Evolutionary conservation across 257 asterid genomes (phyloP), one percentile per base, ranked within the genome.

Genomic region (Lycium barbarum): DNA sequence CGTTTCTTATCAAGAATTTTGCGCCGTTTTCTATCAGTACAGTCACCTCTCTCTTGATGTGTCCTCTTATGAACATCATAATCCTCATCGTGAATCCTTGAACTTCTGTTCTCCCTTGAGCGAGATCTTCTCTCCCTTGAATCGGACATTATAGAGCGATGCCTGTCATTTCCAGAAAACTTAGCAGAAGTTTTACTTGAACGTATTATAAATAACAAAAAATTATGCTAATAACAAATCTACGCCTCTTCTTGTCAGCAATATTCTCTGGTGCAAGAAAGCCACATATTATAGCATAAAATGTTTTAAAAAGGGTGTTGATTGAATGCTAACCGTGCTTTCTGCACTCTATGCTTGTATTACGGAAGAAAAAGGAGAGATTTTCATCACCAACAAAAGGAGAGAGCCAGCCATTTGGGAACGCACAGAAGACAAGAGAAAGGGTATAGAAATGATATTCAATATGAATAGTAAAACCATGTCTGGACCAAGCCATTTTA

Each of bases 81-180:
- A 67, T 88, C 93, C 53, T 88, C 87, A 3, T 87, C 57, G 71
- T 89, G 83, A 53, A 84, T 86, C 80, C 94, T 93, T 81, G 93
- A 91, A 63, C 85, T 83, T 78, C 91, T 88, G 80, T 85, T 81
- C 65, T 92, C 96, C 84, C 89, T 93, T 47, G 98, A 92, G 63
- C 70, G 86, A 63, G 94, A 90, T 88, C 96, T 90, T 67, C 85
- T 84, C 61, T 91, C 96, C 84, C 89, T 92, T 20, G 97, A 92
- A 74, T 58, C 87, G 38, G 93, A 91, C 87, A 94, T 91, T 67
- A 61, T 66, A 53, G 84, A 86, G 85, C 58, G 79, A 67, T 80
- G 86, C 89, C 98, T 93, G 90, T 45, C 83, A 61, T 82, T 72
- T 70, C 63, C 40, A 40, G 43, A 59, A 59, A 74, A 62, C 13